Evolutionary conservation across 2,329 filamentous ascomycete genomes (phyloP), one percentile per base, ranked within the genome.

Genomic region (Rutstroemia sp.): DNA sequence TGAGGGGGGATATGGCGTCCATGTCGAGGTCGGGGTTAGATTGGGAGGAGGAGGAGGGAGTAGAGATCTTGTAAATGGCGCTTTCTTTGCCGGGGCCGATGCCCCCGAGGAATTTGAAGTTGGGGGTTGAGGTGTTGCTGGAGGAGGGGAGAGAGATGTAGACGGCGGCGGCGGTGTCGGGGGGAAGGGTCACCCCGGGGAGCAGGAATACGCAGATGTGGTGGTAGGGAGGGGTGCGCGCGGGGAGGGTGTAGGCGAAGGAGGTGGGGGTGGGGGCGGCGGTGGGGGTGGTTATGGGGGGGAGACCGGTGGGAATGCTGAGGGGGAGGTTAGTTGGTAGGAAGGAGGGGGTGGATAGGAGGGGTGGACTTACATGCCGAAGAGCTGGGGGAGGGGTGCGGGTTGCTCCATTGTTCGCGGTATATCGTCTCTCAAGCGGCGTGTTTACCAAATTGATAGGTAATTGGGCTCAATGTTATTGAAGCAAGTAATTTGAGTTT

Each of bases 141-240:
- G 72, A 64, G 70, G 63, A 71, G 54, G 73, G 69, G n/a, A 87
- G 75, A 62, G 92, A 87, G 48, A 95, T 81, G 74, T 96, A 97
- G 61, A 99, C 92, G 48, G 91, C 89, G 14, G 92, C 94, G 5
- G 90, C 92, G 19, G 88, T 88, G 63, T 83, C 81, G 4, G 80
- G 76, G 0, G 92, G 92, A 0, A 99, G 78, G 9, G 79, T 72
- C 9, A 87, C 78, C n/a, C 65, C 65, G 16, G 94, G 95, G 0
- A 96, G 81, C 38, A 96, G 78, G 74, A 97, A 95, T 57, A 97
- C 84, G 66, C 91, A 87, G 55, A 97, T 81, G 70, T 97, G 91
- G 16, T 87, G 84, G 70, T 94, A 90, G 51, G 82, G 65, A 45
- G 65, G 71, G 2, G 69, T 68, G 2, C 67, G 65, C 48, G 80